Evolutionary conservation across 768 basidiomycete species (phyloP).

Genomic region (Rhodotorula kratochvilovae): DNA sequence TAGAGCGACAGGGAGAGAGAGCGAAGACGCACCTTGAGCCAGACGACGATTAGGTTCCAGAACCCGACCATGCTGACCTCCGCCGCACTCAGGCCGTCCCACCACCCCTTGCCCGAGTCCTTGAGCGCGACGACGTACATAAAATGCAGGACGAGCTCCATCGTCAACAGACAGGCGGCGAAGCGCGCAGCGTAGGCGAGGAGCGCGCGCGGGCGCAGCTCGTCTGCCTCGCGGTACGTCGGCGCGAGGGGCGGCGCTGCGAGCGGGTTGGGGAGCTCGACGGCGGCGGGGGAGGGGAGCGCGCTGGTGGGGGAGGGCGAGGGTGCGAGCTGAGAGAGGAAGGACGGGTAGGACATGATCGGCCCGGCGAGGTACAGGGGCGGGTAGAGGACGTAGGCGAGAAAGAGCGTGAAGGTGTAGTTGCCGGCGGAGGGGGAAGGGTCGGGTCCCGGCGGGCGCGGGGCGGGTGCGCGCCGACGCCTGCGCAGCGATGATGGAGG

Average conservation of each 20-base stretch:
- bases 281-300: constrained; percentile 41
- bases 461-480: neutral
- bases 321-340: constrained; percentile 72
- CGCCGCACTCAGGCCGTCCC: constrained; percentile 6
- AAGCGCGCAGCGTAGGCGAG: constrained; percentile 66
- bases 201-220: constrained; percentile 35
- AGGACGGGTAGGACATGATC: constrained; percentile 93
- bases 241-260: neutral
- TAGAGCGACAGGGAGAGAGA: neutral
- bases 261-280: neutral
- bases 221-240: constrained; percentile 16
- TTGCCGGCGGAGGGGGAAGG: constrained; percentile 48
- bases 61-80: constrained; percentile 70
- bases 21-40: constrained; percentile 71
- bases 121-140: constrained; percentile 98
- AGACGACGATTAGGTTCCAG: constrained; percentile 93
- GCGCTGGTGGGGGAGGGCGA: constrained; percentile 38
- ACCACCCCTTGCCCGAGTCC: constrained; percentile 58
- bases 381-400: constrained; percentile 83
- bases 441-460: constrained; percentile 60
- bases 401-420: constrained; percentile 68
- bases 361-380: constrained; percentile 95
- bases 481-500: too few species aligned
- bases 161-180: constrained; percentile 64
- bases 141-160: constrained; percentile 86